Percentiles rank a stretch among this genome's conserved stretches.
These are phyloP conservation scores for Furcasterigmium sp. DNA, from an alignment of 2,329 filamentous ascomycete species.

Conservation along the genomic window DNA sequence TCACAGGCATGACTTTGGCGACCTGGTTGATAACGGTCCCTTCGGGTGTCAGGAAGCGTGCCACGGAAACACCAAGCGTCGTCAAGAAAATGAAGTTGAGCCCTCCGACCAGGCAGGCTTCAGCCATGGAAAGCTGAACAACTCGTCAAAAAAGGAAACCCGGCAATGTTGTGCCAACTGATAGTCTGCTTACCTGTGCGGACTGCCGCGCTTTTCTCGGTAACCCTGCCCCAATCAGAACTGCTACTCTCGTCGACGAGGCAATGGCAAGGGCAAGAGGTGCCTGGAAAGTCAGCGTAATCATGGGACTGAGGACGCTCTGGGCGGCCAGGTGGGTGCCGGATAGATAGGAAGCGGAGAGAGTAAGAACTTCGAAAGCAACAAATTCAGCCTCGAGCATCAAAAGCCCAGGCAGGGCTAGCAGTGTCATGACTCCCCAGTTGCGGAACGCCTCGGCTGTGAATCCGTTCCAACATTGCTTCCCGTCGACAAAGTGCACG, in stretches of 20 bases:
- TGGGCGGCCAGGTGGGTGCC: conserved; percentile 65
- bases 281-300: conserved; percentile 64
- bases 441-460: conserved; percentile 64
- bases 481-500: conserved; percentile 64
- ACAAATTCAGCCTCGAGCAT: conserved; percentile 71
- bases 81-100: conserved; percentile 60
- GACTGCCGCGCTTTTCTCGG: conserved; percentile 46
- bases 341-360: conserved; percentile 60
- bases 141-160: neutral
- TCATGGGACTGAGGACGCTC: conserved; percentile 60
- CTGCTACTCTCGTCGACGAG: conserved; percentile 65
- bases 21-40: conserved; percentile 49
- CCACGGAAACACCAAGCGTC: conserved; percentile 37
- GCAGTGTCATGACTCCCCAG: conserved; percentile 69
- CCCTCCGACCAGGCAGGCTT: conserved; percentile 37
- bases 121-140: conserved; percentile 7
- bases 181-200: neutral
- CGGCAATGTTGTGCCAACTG: neutral
- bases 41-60: conserved; percentile 59
- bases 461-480: conserved; percentile 78
- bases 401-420: conserved; percentile 64
- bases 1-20: conserved; percentile 56
- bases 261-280: conserved; percentile 70
- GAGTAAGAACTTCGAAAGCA: conserved; percentile 66
- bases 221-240: conserved; percentile 65